phyloP scores from a whole-genome alignment of 208 protist genomes.

The Wallacemonas sp. region DNA sequence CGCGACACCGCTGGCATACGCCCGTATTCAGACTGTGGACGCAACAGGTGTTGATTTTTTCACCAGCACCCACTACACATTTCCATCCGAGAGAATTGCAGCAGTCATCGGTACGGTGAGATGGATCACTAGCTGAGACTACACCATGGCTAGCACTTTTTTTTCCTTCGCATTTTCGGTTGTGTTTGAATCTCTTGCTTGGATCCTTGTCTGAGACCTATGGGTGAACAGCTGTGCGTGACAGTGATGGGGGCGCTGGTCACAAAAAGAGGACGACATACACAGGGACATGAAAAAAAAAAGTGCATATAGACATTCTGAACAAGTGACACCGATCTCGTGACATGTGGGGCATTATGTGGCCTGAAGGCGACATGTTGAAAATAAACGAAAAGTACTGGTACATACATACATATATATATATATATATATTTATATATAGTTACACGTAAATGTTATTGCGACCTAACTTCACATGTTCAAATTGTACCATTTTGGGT shows the following conservation, averaged over 20 bases:
- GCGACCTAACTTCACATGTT: too few species aligned
- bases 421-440: constrained; percentile 7
- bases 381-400: constrained; percentile 12
- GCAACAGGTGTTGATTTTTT: constrained; percentile 69
- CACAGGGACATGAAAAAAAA: too few species aligned
- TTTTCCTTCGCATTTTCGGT: background rate
- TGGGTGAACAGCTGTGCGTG: too few species aligned
- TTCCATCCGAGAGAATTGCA: constrained; percentile 67
- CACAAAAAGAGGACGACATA: too few species aligned
- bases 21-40: constrained; percentile 68
- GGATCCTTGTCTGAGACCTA: too few species aligned
- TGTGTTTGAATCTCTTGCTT: background rate
- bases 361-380: too few species aligned
- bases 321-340: too few species aligned
- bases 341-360: too few species aligned
- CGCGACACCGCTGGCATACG: constrained; percentile 55
- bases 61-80: constrained; percentile 72
- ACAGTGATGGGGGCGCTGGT: too few species aligned
- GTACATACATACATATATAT: background rate
- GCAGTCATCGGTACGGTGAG: constrained; percentile 71
- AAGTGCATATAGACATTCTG: too few species aligned
- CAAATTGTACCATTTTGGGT: too few species aligned
- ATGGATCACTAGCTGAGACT: constrained; percentile 66
- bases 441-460: too few species aligned
- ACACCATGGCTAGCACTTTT: background rate